A percentile compares a stretch with the other conserved stretches of the same genome.
These are phyloP conservation scores for Neurospora terricola DNA, from an alignment of 495 filamentous ascomycete genomes.

Conservation along the genomic window DNA sequence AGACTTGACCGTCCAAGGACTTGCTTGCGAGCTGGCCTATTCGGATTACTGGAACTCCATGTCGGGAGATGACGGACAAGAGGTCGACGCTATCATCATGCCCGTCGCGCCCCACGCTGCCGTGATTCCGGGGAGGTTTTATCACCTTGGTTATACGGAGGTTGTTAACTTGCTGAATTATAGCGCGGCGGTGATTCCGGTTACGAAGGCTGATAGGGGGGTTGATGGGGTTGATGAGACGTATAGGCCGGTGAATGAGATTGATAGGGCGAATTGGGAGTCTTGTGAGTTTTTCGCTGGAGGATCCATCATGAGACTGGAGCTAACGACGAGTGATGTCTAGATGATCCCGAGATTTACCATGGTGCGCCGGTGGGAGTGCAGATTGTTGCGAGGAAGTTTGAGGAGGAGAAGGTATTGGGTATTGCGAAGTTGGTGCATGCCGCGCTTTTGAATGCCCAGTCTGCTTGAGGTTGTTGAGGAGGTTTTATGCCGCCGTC, in stretches of 20 bases:
- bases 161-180: conserved; percentile 37
- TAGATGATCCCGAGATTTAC: conserved; percentile 37
- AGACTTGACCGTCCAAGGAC: conserved; percentile 11
- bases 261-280: conserved; percentile 28
- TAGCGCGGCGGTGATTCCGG: conserved; percentile 34
- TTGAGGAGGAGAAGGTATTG: conserved; percentile 41
- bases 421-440: conserved; percentile 22
- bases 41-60: conserved; percentile 31
- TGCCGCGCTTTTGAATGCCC: conserved; percentile 1
- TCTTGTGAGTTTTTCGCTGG: conserved; percentile 18
- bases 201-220: conserved; percentile 33
- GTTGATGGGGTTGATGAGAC: conserved; percentile 19
- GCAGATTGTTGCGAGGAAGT: conserved; percentile 37
- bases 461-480: not conserved
- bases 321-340: not conserved
- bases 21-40: conserved; percentile 21
- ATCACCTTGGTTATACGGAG: conserved; percentile 26
- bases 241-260: conserved; percentile 23
- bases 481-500: not conserved
- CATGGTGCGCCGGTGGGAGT: conserved; percentile 38
- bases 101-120: conserved; percentile 50
- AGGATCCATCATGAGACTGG: not conserved
- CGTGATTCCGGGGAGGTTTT: conserved; percentile 20
- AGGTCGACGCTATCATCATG: conserved; percentile 43
- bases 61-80: conserved; percentile 20